A percentile compares a stretch with the other conserved stretches of the same genome.
Evolutionary conservation across 768 basidiomycete genomes (phyloP).

Genomic region (Phylloporus sp.): DNA sequence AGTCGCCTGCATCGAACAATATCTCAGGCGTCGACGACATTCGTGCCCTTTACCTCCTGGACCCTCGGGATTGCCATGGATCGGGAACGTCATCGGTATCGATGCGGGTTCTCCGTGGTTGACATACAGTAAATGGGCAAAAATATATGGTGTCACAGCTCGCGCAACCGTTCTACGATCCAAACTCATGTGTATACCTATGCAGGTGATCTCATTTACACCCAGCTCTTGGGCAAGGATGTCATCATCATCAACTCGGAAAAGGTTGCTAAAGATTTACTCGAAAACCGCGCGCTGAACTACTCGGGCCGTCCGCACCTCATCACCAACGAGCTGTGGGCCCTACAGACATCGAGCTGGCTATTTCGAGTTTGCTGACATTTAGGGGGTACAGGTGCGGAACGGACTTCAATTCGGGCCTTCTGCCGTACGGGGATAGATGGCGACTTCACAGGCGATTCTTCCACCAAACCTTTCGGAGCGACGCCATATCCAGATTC

Average conservation of each 20-base stretch:
- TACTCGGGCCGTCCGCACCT: constrained; percentile 45
- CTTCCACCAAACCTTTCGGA: constrained; percentile 16
- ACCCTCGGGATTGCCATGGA: constrained; percentile 28
- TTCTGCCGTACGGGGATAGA: constrained; percentile 3
- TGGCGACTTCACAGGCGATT: constrained; percentile 5
- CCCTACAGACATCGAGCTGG: neutral
- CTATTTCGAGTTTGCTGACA: neutral
- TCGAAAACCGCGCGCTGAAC: constrained; percentile 40
- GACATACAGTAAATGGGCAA: constrained; percentile 3
- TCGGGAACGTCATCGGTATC: constrained; percentile 35
- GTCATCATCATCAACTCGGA: constrained; percentile 42
- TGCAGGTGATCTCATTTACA: constrained; percentile 42
- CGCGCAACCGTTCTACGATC: neutral
- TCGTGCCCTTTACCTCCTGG: constrained; percentile 28
- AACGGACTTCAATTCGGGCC: constrained; percentile 8
- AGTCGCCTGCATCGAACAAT: neutral
- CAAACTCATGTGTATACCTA: neutral
- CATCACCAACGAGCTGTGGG: constrained; percentile 8
- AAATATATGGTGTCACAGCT: constrained; percentile 23
- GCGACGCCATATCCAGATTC: constrained; percentile 14
- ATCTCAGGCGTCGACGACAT: neutral
- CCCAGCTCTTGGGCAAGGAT: constrained; percentile 41
- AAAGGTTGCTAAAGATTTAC: constrained; percentile 39
- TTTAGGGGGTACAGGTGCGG: constrained; percentile 8
- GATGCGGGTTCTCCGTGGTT: constrained; percentile 28